Conservation (phyloP, 495 filamentous ascomycete species). For the Penicillium verhagenii region DNA sequence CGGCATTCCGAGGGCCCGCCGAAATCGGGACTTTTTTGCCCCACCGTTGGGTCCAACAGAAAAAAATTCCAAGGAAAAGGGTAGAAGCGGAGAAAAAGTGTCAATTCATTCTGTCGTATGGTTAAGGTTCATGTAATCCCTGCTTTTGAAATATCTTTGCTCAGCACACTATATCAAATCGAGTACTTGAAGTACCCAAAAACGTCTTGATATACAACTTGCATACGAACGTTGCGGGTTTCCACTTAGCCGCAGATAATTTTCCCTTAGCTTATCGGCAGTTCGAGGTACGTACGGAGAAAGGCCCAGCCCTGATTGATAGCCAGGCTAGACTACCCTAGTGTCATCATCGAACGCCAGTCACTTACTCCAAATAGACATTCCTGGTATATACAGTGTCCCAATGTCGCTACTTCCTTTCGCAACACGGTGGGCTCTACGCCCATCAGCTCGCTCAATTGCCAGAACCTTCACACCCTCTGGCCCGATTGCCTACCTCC, state of each 20-base stretch:
- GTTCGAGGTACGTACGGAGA: neutral
- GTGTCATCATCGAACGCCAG: neutral
- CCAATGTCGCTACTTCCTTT: slow-evolving; percentile 13
- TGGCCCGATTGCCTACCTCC: slow-evolving; percentile 13
- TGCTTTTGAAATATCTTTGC: neutral
- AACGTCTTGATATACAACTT: neutral
- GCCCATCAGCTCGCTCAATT: slow-evolving; percentile 2
- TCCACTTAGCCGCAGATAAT: slow-evolving; percentile 14
- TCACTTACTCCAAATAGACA: neutral
- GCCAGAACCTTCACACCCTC: neutral
- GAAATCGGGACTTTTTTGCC: slow-evolving; percentile 22
- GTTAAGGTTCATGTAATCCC: too few relatives aligned
- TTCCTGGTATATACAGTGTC: neutral
- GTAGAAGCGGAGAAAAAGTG: too few relatives aligned
- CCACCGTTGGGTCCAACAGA: slow-evolving; percentile 18
- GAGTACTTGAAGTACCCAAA: neutral
- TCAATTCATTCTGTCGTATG: too few relatives aligned
- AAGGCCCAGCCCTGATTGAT: neutral
- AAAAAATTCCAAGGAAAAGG: slow-evolving; percentile 16
- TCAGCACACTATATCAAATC: neutral
- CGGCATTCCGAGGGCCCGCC: slow-evolving; percentile 12
- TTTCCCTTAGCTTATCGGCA: slow-evolving; percentile 12
- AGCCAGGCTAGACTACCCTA: neutral
- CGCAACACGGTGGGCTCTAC: slow-evolving; percentile 11
- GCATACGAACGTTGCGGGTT: slow-evolving; percentile 3